A percentile compares a stretch with the other conserved stretches of the same genome.
phyloP scores from a whole-genome alignment of 805 yeast genomes.

The Saturnispora gosingensis region DNA sequence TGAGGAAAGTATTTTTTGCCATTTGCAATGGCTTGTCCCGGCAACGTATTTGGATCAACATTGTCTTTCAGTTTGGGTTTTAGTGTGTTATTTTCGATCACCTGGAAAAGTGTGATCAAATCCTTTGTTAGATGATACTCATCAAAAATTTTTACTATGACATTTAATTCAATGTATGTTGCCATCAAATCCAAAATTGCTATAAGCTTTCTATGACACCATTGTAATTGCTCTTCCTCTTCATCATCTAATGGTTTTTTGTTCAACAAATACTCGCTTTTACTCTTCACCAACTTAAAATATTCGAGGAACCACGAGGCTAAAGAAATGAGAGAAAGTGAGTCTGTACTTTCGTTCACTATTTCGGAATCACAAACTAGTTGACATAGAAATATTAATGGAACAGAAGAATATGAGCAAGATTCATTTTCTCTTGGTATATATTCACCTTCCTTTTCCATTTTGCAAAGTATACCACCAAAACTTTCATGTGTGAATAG shows the following conservation, averaged over 20 bases:
- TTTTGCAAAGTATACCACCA: conserved; percentile 4
- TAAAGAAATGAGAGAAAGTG: conserved; percentile 14
- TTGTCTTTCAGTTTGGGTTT: conserved; percentile 27
- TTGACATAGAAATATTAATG: conserved; percentile 4
- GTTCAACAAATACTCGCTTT: background rate
- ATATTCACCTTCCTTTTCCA: conserved; percentile 2
- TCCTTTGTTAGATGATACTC: conserved; percentile 31
- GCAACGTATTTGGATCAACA: background rate
- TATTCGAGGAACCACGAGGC: conserved; percentile 34
- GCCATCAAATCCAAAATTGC: conserved; percentile 34
- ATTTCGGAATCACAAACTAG: background rate
- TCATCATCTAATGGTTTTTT: conserved; percentile 5
- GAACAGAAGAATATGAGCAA: background rate
- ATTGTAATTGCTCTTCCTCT: conserved; percentile 6
- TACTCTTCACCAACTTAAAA: conserved; percentile 18
- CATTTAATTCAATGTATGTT: conserved; percentile 33
- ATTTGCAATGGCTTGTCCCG: background rate
- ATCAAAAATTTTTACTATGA: conserved; percentile 33
- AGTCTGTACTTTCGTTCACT: background rate
- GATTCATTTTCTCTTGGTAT: background rate
- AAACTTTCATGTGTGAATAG: conserved; percentile 6
- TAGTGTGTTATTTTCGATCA: conserved; percentile 33
- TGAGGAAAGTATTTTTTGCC: conserved; percentile 44
- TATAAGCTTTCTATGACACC: conserved; percentile 14
- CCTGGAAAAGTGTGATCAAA: conserved; percentile 30